Base-by-base conservation (phyloP, 2,329 filamentous ascomycete species). In the Plenodomus lindquistii region DNA sequence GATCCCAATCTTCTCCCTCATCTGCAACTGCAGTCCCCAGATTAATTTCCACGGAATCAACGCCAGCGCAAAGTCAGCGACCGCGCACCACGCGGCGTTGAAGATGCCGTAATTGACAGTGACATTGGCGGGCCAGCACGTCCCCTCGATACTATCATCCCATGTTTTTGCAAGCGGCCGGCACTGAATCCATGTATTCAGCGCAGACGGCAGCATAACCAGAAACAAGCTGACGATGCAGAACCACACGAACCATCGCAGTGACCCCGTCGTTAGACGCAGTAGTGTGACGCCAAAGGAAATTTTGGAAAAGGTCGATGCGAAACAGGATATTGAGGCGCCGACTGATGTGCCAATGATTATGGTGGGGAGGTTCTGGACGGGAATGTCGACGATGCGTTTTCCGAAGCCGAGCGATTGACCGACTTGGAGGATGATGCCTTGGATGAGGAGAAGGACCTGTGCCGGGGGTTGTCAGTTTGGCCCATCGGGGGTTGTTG, bases 281-380 rank as follows among this genome's bases (percentile, higher is more conserved):
- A 67, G 53, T 2, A 67, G 52, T 1, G 65, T 67, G 16, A 65
- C 48, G 7, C 63, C 65, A 16, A 67, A 67, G 5, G 63, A 63
- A 19, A 66, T 65, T 18, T 67, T 67, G 1, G 59, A 63, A 2
- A 63, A 39, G 0, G 63, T 64, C 0, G 60, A 61, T 1, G 60
- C 56, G 37, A 67, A 62, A 37, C 60, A 64, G 2, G 65, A 64
- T 7, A 65, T 48, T 1, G 63, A 56, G 8, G 60, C 57, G 5
- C 50, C 52, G 15, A 64, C 42, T 10, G 57, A 59, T 8, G 43
- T 58, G 13, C 46, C 44, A 0, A 62, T 37, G 10, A 53, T 47
- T n/a, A 66, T 57, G 16, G 31, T 52, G 2, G 46, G 6, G 10
- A 62, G 21, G 20, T 64, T 55, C 8, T 57, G n/a, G 5, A 44